Evolutionary conservation across 2,329 filamentous ascomycete genomes (phyloP).

Genomic region (Calonectria pseudoreteaudii): DNA sequence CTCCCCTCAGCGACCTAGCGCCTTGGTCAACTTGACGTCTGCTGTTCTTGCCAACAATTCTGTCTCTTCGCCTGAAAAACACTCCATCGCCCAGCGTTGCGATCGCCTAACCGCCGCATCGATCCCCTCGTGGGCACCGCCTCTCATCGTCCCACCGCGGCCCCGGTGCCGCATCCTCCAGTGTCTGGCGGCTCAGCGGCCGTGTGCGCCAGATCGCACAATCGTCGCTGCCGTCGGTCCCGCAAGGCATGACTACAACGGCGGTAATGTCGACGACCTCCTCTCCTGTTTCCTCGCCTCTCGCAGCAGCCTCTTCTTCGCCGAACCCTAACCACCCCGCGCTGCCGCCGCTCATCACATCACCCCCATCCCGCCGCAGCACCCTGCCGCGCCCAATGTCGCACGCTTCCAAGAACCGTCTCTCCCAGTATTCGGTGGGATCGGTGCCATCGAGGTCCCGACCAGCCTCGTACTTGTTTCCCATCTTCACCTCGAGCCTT

Average conservation of each 20-base stretch:
- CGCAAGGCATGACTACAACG: conserved; percentile 53
- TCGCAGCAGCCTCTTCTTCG: conserved; percentile 57
- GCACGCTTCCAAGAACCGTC: conserved; percentile 82
- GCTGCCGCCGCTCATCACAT: conserved; percentile 69
- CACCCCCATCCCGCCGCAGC: conserved; percentile 68
- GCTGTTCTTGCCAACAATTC: conserved; percentile 32
- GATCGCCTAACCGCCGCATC: conserved; percentile 25
- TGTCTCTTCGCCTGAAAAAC: conserved; percentile 21
- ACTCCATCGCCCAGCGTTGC: conserved; percentile 29
- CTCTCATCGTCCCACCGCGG: conserved; percentile 34
- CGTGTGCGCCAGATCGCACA: conserved; percentile 46
- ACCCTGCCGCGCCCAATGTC: conserved; percentile 75
- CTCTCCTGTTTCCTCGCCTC: conserved; percentile 65
- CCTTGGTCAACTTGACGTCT: conserved; percentile 43
- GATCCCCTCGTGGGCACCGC: conserved; percentile 23
- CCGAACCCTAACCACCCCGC: conserved; percentile 65
- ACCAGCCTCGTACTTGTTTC: conserved; percentile 84
- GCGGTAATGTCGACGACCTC: conserved; percentile 69
- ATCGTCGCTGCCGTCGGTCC: conserved; percentile 38
- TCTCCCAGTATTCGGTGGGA: conserved; percentile 84
- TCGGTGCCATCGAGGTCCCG: conserved; percentile 79
- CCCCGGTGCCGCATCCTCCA: conserved; percentile 35
- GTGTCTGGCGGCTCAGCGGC: conserved; percentile 43
- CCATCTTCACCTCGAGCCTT: conserved; percentile 86
- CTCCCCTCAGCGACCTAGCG: conserved; percentile 37